Evolutionary conservation across 345 rosid genomes (phyloP).

Genomic region (Citrus cavaleriei): DNA sequence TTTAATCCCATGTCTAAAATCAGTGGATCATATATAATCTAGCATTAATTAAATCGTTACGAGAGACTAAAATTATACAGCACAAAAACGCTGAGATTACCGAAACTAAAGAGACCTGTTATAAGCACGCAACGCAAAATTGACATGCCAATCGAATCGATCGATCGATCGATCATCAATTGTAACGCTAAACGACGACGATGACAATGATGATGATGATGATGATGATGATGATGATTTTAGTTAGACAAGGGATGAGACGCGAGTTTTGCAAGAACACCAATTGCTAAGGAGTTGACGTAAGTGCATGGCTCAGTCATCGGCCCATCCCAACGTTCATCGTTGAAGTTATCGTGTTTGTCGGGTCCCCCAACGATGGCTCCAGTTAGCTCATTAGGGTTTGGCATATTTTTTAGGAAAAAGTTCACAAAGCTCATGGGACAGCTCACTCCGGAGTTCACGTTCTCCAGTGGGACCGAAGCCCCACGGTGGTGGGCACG

Average conservation of each 20-base stretch:
- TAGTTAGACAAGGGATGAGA: neutral
- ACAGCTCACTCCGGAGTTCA: slow-evolving; percentile 29
- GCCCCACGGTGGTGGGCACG: slow-evolving; percentile 93
- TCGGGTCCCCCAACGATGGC: slow-evolving; percentile 94
- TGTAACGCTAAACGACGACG: too few species aligned
- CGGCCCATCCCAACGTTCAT: slow-evolving; percentile 53
- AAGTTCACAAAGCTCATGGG: slow-evolving; percentile 63
- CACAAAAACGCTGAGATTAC: too few species aligned
- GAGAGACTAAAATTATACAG: too few species aligned
- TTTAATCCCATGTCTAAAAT: too few species aligned
- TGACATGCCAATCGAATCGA: too few species aligned
- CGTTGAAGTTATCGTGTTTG: slow-evolving; percentile 54
- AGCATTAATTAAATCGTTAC: neutral
- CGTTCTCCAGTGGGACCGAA: slow-evolving; percentile 39
- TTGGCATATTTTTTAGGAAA: slow-evolving; percentile 45
- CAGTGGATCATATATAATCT: neutral
- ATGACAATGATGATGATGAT: too few species aligned
- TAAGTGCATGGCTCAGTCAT: slow-evolving; percentile 94
- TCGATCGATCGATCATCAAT: too few species aligned
- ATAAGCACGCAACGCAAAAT: too few species aligned
- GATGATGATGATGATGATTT: too few species aligned
- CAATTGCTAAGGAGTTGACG: slow-evolving; percentile 66
- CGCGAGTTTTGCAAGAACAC: slow-evolving; percentile 75
- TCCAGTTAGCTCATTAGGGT: slow-evolving; percentile 78
- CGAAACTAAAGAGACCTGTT: too few species aligned